Evolutionary conservation across 495 filamentous ascomycete genomes (phyloP), one percentile per base, ranked within the genome.

Genomic region (Tuber brumale): DNA sequence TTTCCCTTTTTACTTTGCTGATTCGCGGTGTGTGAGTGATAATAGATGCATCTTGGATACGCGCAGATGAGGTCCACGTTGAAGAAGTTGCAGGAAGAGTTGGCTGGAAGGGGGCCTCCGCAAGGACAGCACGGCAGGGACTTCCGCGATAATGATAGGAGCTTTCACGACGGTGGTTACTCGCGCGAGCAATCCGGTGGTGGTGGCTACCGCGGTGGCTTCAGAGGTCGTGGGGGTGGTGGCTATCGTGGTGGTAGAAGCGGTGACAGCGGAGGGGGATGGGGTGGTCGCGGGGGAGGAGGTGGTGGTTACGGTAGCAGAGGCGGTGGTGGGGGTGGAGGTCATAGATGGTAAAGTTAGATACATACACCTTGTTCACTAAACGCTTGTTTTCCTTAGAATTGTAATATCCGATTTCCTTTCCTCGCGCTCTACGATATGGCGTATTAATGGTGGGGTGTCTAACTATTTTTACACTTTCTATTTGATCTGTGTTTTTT

Each of bases 11-110:
- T 70, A 5, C 27, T 12, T 27, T 14, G 51, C 51, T 61, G 51
- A 61, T 31, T n/a, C 3, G 10, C 51, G n/a, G 51, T 61, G 51
- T 27, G 51, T 48, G 46, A 3, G 23, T 31, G 27, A 41, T 35
- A 61, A 75, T n/a, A 83, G 87, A 98, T 99, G 96, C 95, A 99
- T 82, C 86, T 99, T 82, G 95, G 95, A 0, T 99, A 97, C 83
- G 95, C 95, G 46, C 92, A 97, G 85, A 99, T 99, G 95, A 89
- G 95, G 77, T 95, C 93, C 87, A 94, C 92, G 19, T 92, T 87
- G 80, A 95, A 97, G 78, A 86, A 87, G n/a, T 88, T 99, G 74
- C 91, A 91, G 74, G 93, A 93, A 84, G 95, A 99, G 83, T 86
- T 97, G 76, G 90, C 92, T 74, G 91, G 91, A 7, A 74, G 85